These are phyloP conservation scores for Ophiostoma populinum DNA, from an alignment of 2,329 filamentous ascomycete species.

Conservation along the genomic window DNA sequence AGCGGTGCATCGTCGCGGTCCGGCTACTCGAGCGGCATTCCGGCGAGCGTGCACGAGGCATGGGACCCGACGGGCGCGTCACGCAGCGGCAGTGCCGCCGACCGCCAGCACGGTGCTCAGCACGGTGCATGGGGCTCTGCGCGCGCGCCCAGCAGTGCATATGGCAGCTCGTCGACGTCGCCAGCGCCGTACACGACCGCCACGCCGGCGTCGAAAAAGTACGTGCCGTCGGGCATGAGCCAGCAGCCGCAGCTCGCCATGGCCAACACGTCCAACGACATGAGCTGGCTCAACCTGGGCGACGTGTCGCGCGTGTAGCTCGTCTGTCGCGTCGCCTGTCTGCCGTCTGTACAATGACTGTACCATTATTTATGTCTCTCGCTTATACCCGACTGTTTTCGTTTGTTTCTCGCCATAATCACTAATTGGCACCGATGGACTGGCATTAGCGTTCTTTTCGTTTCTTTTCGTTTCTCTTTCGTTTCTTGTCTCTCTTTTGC, in stretches of 20 bases:
- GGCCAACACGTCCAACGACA: slow-evolving; percentile 41
- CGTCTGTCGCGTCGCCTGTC: background rate
- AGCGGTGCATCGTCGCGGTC: slow-evolving; percentile 29
- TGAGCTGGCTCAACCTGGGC: slow-evolving; percentile 67
- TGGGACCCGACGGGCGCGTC: slow-evolving; percentile 32
- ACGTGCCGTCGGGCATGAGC: slow-evolving; percentile 21
- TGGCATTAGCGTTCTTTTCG: background rate
- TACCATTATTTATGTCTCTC: background rate
- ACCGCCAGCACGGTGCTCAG: too few relatives aligned
- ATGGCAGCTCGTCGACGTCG: slow-evolving; percentile 24
- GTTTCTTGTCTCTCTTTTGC: background rate
- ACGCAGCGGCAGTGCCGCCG: slow-evolving; percentile 14
- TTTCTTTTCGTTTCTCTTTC: slow-evolving; percentile 3
- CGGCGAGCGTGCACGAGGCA: slow-evolving; percentile 41
- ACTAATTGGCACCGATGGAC: background rate
- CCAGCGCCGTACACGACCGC: slow-evolving; percentile 29
- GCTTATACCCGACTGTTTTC: background rate
- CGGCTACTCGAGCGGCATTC: slow-evolving; percentile 47
- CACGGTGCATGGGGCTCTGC: slow-evolving; percentile 31
- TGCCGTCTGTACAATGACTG: background rate
- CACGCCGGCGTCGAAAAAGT: slow-evolving; percentile 11
- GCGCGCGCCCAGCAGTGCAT: slow-evolving; percentile 33
- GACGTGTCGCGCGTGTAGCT: slow-evolving; percentile 16
- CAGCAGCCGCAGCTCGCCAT: slow-evolving; percentile 32
- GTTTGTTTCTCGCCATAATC: slow-evolving; percentile 1